Conservation (phyloP, 2,329 filamentous ascomycete genomes). For the Scorias spongiosa region DNA sequence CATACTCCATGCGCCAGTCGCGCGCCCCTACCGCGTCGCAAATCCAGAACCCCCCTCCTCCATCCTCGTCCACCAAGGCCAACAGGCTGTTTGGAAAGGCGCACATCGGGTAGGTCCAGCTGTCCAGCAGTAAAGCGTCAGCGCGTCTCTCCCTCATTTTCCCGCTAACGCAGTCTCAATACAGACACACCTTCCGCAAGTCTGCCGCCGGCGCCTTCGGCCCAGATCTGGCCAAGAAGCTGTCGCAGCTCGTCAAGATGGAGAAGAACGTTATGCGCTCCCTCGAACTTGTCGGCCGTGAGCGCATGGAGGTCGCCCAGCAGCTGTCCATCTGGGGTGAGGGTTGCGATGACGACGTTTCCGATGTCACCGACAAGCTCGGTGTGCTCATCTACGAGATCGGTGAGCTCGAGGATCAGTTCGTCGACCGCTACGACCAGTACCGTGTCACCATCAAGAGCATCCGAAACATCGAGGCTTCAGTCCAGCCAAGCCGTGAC, state of each 20-base stretch:
- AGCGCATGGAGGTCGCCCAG: conserved; percentile 98
- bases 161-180: not conserved
- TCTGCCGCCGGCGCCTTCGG: conserved; percentile 64
- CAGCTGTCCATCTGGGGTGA: conserved; percentile 98
- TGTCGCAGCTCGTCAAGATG: conserved; percentile 98
- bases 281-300: conserved; percentile 83
- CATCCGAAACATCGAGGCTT: conserved; percentile 97
- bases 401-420: conserved; percentile 94
- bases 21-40: conserved; percentile 89
- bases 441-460: conserved; percentile 99
- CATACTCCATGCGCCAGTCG: conserved; percentile 96
- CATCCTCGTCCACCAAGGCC: conserved; percentile 78
- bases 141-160: not conserved
- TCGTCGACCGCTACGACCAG: conserved; percentile 97
- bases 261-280: conserved; percentile 99
- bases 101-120: conserved; percentile 55
- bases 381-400: conserved; percentile 97
- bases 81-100: conserved; percentile 76
- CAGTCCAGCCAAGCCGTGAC: conserved; percentile 93
- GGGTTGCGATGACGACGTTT: conserved; percentile 88
- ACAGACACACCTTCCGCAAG: conserved; percentile 57
- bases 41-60: conserved; percentile 82
- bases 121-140: not conserved
- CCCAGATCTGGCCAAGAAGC: conserved; percentile 90
- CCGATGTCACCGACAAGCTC: conserved; percentile 96